phyloP scores from a whole-genome alignment of 2,329 filamentous ascomycete species.

The Epichloe baconii region DNA sequence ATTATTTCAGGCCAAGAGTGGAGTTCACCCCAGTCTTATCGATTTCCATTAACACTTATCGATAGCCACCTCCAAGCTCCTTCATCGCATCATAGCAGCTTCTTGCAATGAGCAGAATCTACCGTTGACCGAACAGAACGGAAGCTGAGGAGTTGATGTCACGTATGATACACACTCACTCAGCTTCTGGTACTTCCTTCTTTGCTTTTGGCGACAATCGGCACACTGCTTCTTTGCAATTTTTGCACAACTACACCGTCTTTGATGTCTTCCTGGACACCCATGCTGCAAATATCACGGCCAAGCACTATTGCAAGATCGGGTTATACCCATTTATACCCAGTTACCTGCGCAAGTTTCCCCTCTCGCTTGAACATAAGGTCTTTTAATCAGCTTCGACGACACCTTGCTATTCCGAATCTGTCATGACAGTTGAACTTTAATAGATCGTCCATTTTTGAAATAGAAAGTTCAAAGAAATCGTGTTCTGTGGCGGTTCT shows the following conservation, averaged over 20 bases:
- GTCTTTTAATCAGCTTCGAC: not conserved
- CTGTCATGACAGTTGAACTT: too few species aligned
- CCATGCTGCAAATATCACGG: not conserved
- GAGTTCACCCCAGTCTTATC: not conserved
- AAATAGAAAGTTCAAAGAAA: not conserved
- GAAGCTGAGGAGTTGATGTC: too few species aligned
- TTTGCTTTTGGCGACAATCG: not conserved
- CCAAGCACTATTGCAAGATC: not conserved
- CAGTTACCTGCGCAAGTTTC: not conserved
- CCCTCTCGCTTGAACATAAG: not conserved
- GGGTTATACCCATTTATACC: not conserved
- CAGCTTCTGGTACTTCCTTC: not conserved
- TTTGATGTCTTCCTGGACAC: not conserved
- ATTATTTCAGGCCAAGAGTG: too few species aligned
- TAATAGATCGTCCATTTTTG: not conserved
- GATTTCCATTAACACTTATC: not conserved
- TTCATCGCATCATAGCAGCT: not conserved
- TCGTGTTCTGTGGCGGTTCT: not conserved
- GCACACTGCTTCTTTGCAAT: not conserved
- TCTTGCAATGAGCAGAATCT: not conserved
- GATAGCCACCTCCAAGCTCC: not conserved
- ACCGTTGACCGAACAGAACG: not conserved
- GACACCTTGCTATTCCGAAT: not conserved
- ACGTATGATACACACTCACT: not conserved
- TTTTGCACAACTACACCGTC: not conserved